Percentiles rank a stretch among this genome's conserved stretches.
These are phyloP conservation scores for Blastocrithidia nonstop DNA, from an alignment of 208 protist genomes.

Conservation along the genomic window DNA sequence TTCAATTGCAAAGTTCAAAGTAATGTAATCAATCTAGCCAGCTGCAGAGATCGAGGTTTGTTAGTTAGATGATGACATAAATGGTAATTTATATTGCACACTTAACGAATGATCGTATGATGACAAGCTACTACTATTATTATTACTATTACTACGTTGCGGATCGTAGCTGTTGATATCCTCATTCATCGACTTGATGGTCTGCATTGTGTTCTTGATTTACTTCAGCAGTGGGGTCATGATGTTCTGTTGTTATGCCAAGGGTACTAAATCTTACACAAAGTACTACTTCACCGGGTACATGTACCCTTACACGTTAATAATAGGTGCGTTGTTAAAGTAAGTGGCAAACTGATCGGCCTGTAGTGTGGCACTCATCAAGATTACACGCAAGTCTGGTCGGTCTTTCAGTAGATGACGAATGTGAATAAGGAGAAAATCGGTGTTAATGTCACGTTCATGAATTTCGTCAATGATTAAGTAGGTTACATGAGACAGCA, in stretches of 20 bases:
- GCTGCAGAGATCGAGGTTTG: not conserved
- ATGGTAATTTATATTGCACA: not conserved
- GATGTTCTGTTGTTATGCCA: conserved; percentile 49
- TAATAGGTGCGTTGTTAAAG: conserved; percentile 64
- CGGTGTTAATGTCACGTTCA: conserved; percentile 97
- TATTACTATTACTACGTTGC: conserved; percentile 52
- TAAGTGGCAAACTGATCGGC: conserved; percentile 71
- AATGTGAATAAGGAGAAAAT: conserved; percentile 98
- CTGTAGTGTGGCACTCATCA: conserved; percentile 92
- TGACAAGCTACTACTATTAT: conserved; percentile 8
- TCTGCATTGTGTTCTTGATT: conserved; percentile 4
- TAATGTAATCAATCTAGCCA: conserved; percentile 70
- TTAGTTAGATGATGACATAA: not conserved
- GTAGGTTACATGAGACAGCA: conserved; percentile 86
- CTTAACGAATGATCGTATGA: not conserved
- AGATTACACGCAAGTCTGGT: conserved; percentile 93
- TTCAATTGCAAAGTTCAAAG: conserved; percentile 74
- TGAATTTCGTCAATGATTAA: conserved; percentile 99
- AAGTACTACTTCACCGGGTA: conserved; percentile 77
- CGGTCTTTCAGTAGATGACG: conserved; percentile 64
- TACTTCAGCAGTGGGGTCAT: conserved; percentile 64
- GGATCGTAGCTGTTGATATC: conserved; percentile 2
- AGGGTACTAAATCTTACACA: conserved; percentile 60
- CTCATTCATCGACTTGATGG: no score
- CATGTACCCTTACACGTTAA: conserved; percentile 72